These are phyloP conservation scores for Phellinidium pouzarii DNA, from an alignment of 1,284 basidiomycete genomes.

Conservation along the genomic window DNA sequence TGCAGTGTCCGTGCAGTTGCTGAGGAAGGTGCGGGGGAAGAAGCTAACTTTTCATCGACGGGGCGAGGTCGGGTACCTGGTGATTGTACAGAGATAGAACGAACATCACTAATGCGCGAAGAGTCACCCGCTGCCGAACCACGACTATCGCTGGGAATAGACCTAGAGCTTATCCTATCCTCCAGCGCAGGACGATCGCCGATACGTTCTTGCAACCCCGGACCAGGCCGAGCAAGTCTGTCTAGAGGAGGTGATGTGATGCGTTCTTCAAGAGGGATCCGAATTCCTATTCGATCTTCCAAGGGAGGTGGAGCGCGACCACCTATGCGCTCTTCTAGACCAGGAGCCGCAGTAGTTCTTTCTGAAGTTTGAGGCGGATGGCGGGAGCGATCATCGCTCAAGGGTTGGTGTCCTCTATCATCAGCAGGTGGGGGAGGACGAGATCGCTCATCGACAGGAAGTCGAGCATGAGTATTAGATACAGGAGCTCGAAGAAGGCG, in stretches of 20 bases:
- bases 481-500: not conserved
- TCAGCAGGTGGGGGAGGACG: not conserved
- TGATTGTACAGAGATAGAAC: not conserved
- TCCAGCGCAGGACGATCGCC: slow-evolving; percentile 11
- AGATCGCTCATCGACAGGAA: slow-evolving; percentile 4
- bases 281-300: slow-evolving; percentile 12
- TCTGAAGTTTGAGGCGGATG: not conserved
- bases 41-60: slow-evolving; percentile 6
- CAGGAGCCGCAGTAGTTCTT: not conserved
- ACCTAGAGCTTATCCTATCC: slow-evolving; percentile 2
- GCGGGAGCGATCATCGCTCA: not conserved
- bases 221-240: not conserved
- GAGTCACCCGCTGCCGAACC: not conserved
- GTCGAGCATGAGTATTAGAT: slow-evolving; percentile 2
- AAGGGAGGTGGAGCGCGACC: not conserved
- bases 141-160: not conserved
- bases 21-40: not conserved
- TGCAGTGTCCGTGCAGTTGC: not conserved
- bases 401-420: not conserved
- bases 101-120: not conserved
- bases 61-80: not conserved
- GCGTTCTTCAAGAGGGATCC: slow-evolving; percentile 17
- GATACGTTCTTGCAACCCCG: slow-evolving; percentile 12
- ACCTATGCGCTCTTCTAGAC: slow-evolving; percentile 13
- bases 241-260: slow-evolving; percentile 10